Conservation (phyloP, 257 asterid species). For the Jacaranda copaia region DNA sequence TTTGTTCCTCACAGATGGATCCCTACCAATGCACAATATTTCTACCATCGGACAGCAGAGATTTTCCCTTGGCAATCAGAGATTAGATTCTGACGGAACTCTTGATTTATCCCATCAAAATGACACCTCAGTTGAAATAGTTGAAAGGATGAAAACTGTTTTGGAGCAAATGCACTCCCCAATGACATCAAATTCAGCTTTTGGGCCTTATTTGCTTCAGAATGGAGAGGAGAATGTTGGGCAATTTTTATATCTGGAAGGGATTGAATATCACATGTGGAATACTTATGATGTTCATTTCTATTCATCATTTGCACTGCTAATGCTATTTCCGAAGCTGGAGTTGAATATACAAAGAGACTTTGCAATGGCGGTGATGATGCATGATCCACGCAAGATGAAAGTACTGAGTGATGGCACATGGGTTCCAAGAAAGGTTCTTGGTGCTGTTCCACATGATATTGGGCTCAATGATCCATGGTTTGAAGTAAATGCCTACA, state of each 20-base stretch:
- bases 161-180: conserved; percentile 63
- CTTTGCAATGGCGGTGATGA: conserved; percentile 80
- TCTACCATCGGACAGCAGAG: conserved; percentile 51
- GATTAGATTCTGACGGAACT: conserved; percentile 25
- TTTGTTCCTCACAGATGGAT: conserved; percentile 61
- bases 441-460: conserved; percentile 91
- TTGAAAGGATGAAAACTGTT: conserved; percentile 62
- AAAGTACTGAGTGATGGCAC: conserved; percentile 62
- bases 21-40: conserved; percentile 59
- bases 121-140: conserved; percentile 61
- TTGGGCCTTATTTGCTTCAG: conserved; percentile 69
- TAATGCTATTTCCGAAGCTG: conserved; percentile 76
- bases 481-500: conserved; percentile 80
- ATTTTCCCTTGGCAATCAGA: conserved; percentile 59
- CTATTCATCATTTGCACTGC: conserved; percentile 70
- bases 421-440: conserved; percentile 63
- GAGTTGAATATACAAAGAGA: conserved; percentile 84
- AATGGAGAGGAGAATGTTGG: conserved; percentile 76
- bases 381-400: conserved; percentile 76
- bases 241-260: conserved; percentile 79
- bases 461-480: conserved; percentile 86
- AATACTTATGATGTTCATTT: conserved; percentile 87
- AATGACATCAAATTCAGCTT: conserved; percentile 59
- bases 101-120: conserved; percentile 22
- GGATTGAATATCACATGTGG: conserved; percentile 88